Evolutionary conservation across 257 asterid genomes (phyloP).

Genomic region (Gentiana dahurica): DNA sequence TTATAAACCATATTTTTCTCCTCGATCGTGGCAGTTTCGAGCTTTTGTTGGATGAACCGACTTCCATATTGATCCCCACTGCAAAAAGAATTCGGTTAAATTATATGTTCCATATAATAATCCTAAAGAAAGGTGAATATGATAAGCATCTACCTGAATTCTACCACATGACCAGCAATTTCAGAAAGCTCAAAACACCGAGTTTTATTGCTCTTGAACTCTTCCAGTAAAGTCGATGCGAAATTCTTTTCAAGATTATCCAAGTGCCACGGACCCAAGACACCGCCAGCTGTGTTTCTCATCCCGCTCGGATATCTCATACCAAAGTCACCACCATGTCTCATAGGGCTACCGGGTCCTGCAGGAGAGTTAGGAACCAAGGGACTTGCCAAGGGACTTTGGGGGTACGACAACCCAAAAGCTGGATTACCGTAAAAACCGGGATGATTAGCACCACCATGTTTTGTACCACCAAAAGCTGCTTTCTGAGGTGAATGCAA

Average conservation of each 20-base stretch:
- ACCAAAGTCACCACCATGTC: conserved; percentile 48
- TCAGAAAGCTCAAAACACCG: conserved; percentile 81
- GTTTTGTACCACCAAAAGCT: conserved; percentile 48
- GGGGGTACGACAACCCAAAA: conserved; percentile 67
- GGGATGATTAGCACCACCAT: conserved; percentile 35
- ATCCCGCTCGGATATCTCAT: conserved; percentile 56
- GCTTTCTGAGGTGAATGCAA: conserved; percentile 65
- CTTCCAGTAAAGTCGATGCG: conserved; percentile 73
- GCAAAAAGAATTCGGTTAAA: conserved; percentile 5
- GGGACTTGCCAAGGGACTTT: conserved; percentile 60
- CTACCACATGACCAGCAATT: conserved; percentile 90
- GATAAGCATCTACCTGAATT: conserved; percentile 54
- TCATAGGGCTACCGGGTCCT: conserved; percentile 78
- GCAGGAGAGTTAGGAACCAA: conserved; percentile 49
- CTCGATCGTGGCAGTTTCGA: conserved; percentile 80
- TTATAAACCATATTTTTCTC: conserved; percentile 87
- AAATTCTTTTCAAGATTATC: conserved; percentile 60
- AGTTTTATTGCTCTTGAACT: conserved; percentile 88
- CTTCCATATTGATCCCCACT: conserved; percentile 98
- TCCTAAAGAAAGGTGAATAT: too few species aligned
- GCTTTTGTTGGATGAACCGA: conserved; percentile 93
- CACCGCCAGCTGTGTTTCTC: conserved; percentile 62
- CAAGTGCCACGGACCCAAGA: conserved; percentile 76
- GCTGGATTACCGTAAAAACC: conserved; percentile 66
- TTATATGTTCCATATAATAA: too few species aligned